Evolutionary conservation across 2,329 filamentous ascomycete genomes (phyloP).

Genomic region (Talaromyces atroroseus): DNA sequence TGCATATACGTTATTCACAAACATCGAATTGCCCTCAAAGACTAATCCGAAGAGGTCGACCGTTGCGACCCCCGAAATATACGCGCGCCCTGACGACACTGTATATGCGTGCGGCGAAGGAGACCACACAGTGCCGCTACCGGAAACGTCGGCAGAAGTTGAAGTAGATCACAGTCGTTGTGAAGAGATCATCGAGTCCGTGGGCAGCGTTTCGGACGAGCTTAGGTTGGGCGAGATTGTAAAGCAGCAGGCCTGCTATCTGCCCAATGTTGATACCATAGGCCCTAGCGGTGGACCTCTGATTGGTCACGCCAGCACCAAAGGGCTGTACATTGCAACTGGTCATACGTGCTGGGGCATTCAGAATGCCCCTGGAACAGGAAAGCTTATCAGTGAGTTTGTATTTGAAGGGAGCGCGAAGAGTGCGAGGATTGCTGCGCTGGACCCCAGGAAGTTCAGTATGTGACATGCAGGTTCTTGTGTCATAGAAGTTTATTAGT

Average conservation of each 20-base stretch:
- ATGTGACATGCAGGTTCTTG: no score
- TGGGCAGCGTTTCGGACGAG: slow-evolving; percentile 51
- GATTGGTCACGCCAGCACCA: slow-evolving; percentile 67
- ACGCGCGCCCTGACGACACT: slow-evolving; percentile 80
- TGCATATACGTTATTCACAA: slow-evolving; percentile 62
- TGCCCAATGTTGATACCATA: slow-evolving; percentile 64
- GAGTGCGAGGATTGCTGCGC: slow-evolving; percentile 60
- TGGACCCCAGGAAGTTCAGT: slow-evolving; percentile 61
- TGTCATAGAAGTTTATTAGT: no score
- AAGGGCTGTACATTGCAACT: slow-evolving; percentile 72
- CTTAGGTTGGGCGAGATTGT: slow-evolving; percentile 65
- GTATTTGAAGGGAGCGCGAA: slow-evolving; percentile 65
- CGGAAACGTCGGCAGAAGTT: slow-evolving; percentile 69
- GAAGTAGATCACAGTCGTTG: slow-evolving; percentile 69
- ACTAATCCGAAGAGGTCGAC: slow-evolving; percentile 44
- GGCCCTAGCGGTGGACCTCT: slow-evolving; percentile 60
- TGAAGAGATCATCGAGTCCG: slow-evolving; percentile 78
- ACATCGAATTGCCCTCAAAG: slow-evolving; percentile 66
- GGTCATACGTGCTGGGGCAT: slow-evolving; percentile 99
- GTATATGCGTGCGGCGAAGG: slow-evolving; percentile 94
- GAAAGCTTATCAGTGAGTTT: slow-evolving; percentile 73
- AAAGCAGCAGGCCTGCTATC: slow-evolving; percentile 82
- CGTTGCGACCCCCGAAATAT: slow-evolving; percentile 82
- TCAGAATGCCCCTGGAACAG: slow-evolving; percentile 87
- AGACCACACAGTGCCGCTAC: slow-evolving; percentile 68